These are phyloP conservation scores for Penicillium cataractarum DNA, from an alignment of 495 filamentous ascomycete genomes.

Conservation along the genomic window DNA sequence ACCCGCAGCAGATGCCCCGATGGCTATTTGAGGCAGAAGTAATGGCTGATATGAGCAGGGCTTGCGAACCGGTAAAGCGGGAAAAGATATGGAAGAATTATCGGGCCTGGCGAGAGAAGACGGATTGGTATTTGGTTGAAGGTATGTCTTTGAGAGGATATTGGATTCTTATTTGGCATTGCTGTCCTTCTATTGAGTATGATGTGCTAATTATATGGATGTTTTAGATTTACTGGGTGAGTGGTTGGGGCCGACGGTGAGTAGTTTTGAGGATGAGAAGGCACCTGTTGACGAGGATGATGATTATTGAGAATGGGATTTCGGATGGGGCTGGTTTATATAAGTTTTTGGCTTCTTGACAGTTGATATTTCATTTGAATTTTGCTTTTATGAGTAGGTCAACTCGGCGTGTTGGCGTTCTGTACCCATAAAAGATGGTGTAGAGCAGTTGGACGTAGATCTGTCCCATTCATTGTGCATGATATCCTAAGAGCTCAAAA, in stretches of 20 bases:
- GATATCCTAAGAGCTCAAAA: background rate
- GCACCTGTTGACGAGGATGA: background rate
- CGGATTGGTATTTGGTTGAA: constrained; percentile 15
- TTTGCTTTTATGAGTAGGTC: background rate
- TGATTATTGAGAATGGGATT: background rate
- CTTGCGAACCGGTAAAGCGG: constrained; percentile 20
- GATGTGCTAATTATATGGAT: background rate
- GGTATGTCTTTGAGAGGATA: background rate
- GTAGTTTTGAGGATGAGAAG: background rate
- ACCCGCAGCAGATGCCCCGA: background rate
- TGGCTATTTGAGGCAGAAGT: constrained; percentile 7
- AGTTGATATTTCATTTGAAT: background rate
- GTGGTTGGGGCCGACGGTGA: background rate
- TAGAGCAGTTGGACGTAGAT: background rate
- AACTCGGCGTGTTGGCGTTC: no score
- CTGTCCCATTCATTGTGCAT: background rate
- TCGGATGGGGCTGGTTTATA: background rate
- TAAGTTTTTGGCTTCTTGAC: background rate
- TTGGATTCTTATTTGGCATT: background rate
- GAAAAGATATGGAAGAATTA: constrained; percentile 4
- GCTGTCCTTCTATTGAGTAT: background rate
- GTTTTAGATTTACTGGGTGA: background rate
- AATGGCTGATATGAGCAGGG: constrained; percentile 16
- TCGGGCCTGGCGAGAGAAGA: constrained; percentile 8
- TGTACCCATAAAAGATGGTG: background rate